Evolutionary conservation across 2,329 filamentous ascomycete genomes (phyloP), one percentile per base, ranked within the genome.

Genomic region (Ramularia collo-cygni): DNA sequence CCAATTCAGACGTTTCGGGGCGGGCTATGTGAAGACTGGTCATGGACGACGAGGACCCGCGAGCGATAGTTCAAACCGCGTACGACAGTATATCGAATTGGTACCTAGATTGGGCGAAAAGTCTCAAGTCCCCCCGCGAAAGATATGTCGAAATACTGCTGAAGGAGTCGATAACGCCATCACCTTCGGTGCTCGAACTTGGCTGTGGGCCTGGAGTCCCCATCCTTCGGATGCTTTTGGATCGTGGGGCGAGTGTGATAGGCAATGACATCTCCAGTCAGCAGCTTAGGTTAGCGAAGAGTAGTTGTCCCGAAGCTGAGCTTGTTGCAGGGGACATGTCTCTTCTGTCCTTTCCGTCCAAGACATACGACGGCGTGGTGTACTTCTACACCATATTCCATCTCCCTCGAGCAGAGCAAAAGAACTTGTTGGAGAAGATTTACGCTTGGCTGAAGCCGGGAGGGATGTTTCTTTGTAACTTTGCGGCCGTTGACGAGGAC

Each of bases 131-230:
- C 7, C 47, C 55, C 8, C 62, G 64, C 2, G 50, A 62, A 21
- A 34, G 39, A 5, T 65, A 64, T 36, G 50, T 63, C 3, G 38
- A 52, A 1, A 13, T 16, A 10, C 42, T 66, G 27, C 51, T 66
- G 9, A 18, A 40, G 12, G 32, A 50, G 12, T 28, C 59, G 1
- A 28, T 44, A 3, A 15, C 42, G 40, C 21, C 37, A 34, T 34
- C 39, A 3, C 43, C 50, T 1, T 29, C 38, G 12, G 40, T 67
- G 13, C 61, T 68, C 4, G 65, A 68, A 42, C 50, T 68, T 21
- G 65, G 66, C 38, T 67, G 64, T 41, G 65, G 66, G 24, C 57
- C 64, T 17, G 65, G 65, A 4, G 43, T 64, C 1, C 65, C 65
- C 8, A 43, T 50, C 9, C 49, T 50, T 1, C 41, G 45, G 14